Percentiles rank a stretch among this genome's conserved stretches.
Evolutionary conservation across 495 filamentous ascomycete species (phyloP).

Genomic region (Annulohypoxylon moriforme): DNA sequence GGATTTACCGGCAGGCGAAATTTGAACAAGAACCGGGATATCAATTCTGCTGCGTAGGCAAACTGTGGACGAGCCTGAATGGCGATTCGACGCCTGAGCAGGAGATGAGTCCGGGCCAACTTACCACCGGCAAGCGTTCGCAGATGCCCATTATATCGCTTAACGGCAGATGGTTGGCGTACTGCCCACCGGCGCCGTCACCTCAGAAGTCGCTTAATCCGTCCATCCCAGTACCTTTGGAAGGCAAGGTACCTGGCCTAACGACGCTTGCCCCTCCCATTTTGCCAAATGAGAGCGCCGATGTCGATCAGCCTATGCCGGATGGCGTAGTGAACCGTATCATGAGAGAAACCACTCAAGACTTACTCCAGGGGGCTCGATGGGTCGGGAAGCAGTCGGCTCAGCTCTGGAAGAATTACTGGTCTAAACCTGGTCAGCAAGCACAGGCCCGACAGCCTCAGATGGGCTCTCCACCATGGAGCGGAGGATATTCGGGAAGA

Average conservation of each 20-base stretch:
- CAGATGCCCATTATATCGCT: constrained; percentile 78
- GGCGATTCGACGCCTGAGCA: constrained; percentile 60
- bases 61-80: constrained; percentile 87
- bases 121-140: constrained; percentile 53
- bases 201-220: constrained; percentile 75
- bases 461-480: constrained; percentile 56
- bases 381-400: constrained; percentile 88
- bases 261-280: constrained; percentile 77
- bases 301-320: constrained; percentile 79
- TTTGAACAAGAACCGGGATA: constrained; percentile 46
- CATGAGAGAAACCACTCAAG: constrained; percentile 87
- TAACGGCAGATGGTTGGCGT: constrained; percentile 84
- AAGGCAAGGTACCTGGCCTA: constrained; percentile 72
- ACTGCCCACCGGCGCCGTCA: constrained; percentile 79
- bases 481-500: constrained; percentile 46
- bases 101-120: constrained; percentile 51
- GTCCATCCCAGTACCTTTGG: constrained; percentile 58
- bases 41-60: constrained; percentile 76
- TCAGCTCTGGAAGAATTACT: constrained; percentile 90
- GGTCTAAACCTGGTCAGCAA: constrained; percentile 69
- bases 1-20: constrained; percentile 69
- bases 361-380: constrained; percentile 86
- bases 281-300: constrained; percentile 77
- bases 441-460: constrained; percentile 53
- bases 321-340: constrained; percentile 87